Conservation (phyloP, 2,329 filamentous ascomycete species). For the Pezicula radicicola region DNA sequence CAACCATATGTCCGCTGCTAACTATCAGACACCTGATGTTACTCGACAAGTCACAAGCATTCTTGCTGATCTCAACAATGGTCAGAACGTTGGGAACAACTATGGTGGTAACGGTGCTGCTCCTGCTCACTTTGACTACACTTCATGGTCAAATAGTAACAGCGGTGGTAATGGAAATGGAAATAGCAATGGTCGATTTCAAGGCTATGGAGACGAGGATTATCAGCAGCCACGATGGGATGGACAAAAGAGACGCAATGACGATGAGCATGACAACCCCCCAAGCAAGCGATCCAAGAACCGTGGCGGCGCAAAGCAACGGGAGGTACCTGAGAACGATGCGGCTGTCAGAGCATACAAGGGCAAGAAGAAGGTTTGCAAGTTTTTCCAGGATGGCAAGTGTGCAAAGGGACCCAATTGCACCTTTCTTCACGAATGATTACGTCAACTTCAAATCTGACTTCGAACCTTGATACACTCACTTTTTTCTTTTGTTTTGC, state of each 20-base stretch:
- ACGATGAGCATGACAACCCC: constrained; percentile 6
- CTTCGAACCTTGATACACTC: no score
- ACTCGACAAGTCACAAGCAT: constrained; percentile 23
- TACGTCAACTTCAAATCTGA: background rate
- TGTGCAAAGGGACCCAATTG: constrained; percentile 72
- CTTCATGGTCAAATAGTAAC: constrained; percentile 8
- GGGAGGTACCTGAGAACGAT: constrained; percentile 2
- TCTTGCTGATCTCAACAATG: constrained; percentile 14
- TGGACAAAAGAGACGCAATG: constrained; percentile 13
- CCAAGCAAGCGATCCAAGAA: constrained; percentile 6
- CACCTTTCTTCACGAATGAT: constrained; percentile 65
- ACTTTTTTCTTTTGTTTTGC: no score
- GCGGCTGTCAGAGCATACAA: constrained; percentile 35
- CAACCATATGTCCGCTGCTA: constrained; percentile 4
- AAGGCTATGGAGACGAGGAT: constrained; percentile 10
- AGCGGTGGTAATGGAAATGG: constrained; percentile 6
- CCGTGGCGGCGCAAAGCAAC: constrained; percentile 11
- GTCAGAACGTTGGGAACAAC: constrained; percentile 16
- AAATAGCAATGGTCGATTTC: constrained; percentile 9
- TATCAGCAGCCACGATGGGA: constrained; percentile 16
- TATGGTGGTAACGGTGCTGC: background rate
- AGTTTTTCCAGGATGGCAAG: constrained; percentile 68
- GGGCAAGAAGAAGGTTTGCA: constrained; percentile 64
- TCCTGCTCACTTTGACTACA: constrained; percentile 18
- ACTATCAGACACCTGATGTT: constrained; percentile 13